phyloP scores from a whole-genome alignment of 106 monocot genomes.

The Phalaenopsis aphrodite region DNA sequence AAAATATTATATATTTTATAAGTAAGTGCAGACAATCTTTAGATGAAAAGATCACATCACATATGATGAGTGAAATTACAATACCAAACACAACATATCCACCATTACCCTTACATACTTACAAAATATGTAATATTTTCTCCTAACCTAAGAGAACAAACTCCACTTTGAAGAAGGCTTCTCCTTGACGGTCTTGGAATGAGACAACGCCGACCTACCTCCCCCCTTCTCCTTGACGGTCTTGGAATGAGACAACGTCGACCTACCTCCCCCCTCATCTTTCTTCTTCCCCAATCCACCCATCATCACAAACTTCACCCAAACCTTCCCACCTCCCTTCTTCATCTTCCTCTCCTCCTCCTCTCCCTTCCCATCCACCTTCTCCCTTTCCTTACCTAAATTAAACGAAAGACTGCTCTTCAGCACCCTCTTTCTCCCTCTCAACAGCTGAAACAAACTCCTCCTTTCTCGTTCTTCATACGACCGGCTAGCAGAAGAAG shows the following conservation, averaged over 20 bases:
- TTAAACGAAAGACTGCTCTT: constrained; percentile 19
- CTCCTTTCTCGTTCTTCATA: background rate
- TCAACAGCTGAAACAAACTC: background rate
- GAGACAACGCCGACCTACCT: constrained; percentile 1
- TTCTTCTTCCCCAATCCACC: background rate
- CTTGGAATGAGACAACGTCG: constrained; percentile 20
- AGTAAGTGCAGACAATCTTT: no score
- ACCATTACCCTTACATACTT: no score
- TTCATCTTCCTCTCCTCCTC: background rate
- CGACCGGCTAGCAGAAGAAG: constrained; percentile 1
- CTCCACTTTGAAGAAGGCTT: constrained; percentile 28
- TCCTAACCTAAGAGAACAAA: constrained; percentile 6
- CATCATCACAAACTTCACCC: background rate
- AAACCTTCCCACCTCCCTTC: background rate
- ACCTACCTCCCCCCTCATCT: background rate
- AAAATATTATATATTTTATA: no score
- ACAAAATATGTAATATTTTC: no score
- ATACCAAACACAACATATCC: no score
- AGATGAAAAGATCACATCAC: no score
- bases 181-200: constrained; percentile 46
- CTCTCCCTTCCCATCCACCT: constrained; percentile 7
- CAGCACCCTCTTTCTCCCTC: background rate
- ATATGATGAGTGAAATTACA: no score
- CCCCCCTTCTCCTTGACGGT: constrained; percentile 37
- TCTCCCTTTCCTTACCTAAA: background rate